These are phyloP conservation scores for Funneliformis geosporum DNA, from an alignment of 192 early-diverging fungal species.

Conservation along the genomic window DNA sequence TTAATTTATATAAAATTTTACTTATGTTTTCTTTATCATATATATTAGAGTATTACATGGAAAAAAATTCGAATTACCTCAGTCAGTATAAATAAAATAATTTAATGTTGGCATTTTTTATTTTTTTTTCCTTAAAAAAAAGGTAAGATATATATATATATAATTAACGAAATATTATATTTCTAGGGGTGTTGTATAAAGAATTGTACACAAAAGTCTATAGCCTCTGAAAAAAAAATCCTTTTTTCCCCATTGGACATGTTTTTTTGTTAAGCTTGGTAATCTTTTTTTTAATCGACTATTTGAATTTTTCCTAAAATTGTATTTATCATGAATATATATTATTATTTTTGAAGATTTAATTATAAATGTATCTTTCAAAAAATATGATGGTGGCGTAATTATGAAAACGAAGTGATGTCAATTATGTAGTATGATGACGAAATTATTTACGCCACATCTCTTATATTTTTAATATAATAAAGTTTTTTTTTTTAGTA, in stretches of 20 bases:
- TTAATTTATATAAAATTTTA: neutral
- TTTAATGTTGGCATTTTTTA: conserved; percentile 32
- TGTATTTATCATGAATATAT: too few species aligned
- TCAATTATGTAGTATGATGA: neutral
- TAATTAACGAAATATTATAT: neutral
- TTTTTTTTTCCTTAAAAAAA: neutral
- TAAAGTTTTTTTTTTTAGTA: neutral
- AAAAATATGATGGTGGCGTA: neutral
- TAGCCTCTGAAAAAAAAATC: neutral
- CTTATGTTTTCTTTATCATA: neutral
- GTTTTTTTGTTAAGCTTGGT: too few species aligned
- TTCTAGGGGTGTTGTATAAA: neutral
- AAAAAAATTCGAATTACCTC: conserved; percentile 30
- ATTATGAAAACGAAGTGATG: neutral
- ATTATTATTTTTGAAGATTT: too few species aligned
- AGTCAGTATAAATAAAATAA: conserved; percentile 39
- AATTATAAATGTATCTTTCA: too few species aligned
- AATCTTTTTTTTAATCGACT: too few species aligned
- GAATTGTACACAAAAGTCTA: neutral
- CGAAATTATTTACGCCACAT: neutral
- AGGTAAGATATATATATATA: neutral
- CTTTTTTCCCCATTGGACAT: too few species aligned
- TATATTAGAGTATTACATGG: conserved; percentile 31
- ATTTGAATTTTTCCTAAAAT: too few species aligned
- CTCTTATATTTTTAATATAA: neutral